phyloP scores from a whole-genome alignment of 176 grass and related monocot species.

The Avena eriantha region DNA sequence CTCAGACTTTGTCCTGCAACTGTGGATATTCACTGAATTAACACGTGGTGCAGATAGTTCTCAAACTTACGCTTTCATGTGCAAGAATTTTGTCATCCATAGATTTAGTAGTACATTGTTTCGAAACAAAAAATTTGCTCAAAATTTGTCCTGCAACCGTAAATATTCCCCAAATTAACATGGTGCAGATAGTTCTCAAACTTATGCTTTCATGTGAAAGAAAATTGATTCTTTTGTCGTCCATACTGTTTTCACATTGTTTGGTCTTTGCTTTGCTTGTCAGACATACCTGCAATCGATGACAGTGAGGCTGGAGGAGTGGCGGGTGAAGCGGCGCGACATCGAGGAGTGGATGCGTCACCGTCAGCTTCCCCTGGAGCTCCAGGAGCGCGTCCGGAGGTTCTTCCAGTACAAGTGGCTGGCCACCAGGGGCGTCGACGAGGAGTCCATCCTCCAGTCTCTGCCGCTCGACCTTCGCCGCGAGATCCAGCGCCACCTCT shows the following conservation, averaged over 20 bases:
- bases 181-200: too few relatives aligned
- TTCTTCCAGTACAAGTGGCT: conserved; percentile 99
- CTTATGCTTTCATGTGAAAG: too few relatives aligned
- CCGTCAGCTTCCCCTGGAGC: conserved; percentile 79
- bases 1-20: background rate
- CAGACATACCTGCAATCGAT: conserved; percentile 94
- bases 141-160: too few relatives aligned
- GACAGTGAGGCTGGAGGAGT: conserved; percentile 88
- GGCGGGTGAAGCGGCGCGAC: conserved; percentile 85
- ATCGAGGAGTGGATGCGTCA: conserved; percentile 99
- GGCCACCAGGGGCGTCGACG: conserved; percentile 84
- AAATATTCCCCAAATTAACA: too few relatives aligned
- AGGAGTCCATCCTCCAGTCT: conserved; percentile 87
- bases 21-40: background rate
- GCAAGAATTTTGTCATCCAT: background rate
- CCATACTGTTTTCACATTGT: too few relatives aligned
- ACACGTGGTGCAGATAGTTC: background rate
- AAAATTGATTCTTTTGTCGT: too few relatives aligned
- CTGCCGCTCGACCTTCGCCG: conserved; percentile 89
- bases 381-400: conserved; percentile 81
- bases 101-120: too few relatives aligned
- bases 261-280: background rate
- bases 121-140: too few relatives aligned
- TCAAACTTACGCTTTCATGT: background rate
- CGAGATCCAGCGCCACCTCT: conserved; percentile 95